Conservation (phyloP, 2,329 filamentous ascomycete genomes). For the Aspergillus brunneoviolaceus region DNA sequence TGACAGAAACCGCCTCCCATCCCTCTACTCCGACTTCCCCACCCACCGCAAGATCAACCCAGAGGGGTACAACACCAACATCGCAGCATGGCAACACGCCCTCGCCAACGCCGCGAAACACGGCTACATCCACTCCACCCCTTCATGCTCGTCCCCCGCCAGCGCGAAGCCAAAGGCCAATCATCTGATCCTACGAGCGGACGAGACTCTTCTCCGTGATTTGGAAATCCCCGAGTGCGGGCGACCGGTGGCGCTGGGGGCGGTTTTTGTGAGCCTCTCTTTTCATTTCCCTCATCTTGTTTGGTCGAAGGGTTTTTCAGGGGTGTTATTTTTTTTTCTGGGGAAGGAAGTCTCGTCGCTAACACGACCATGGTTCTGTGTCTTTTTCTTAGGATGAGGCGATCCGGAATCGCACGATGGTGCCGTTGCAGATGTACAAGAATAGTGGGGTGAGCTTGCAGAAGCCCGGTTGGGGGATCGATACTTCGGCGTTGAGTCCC, state of each 20-base stretch:
- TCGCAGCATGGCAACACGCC: slow-evolving; percentile 74
- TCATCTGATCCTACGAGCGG: slow-evolving; percentile 52
- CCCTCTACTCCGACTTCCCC: slow-evolving; percentile 84
- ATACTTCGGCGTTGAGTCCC: slow-evolving; percentile 53
- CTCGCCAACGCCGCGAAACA: slow-evolving; percentile 67
- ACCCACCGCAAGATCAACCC: slow-evolving; percentile 74
- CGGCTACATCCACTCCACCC: slow-evolving; percentile 53
- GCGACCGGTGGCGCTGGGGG: slow-evolving; percentile 74
- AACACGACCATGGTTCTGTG: background rate
- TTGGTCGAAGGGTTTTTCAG: no score
- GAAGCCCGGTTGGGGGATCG: slow-evolving; percentile 61
- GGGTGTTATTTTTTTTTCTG: no score
- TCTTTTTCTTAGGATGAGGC: slow-evolving; percentile 59
- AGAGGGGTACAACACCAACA: slow-evolving; percentile 79
- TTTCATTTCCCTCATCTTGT: background rate
- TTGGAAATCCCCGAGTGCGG: slow-evolving; percentile 78
- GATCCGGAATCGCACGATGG: slow-evolving; percentile 64
- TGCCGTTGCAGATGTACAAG: slow-evolving; percentile 70
- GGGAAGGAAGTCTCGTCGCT: background rate
- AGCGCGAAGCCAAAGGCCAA: slow-evolving; percentile 35
- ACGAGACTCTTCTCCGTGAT: slow-evolving; percentile 65
- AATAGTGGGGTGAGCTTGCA: slow-evolving; percentile 69
- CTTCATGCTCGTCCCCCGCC: slow-evolving; percentile 27
- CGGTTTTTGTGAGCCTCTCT: slow-evolving; percentile 60
- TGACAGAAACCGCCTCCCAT: slow-evolving; percentile 70